Conservation (phyloP, 805 yeast genomes). For the Blastobotrys americana region DNA sequence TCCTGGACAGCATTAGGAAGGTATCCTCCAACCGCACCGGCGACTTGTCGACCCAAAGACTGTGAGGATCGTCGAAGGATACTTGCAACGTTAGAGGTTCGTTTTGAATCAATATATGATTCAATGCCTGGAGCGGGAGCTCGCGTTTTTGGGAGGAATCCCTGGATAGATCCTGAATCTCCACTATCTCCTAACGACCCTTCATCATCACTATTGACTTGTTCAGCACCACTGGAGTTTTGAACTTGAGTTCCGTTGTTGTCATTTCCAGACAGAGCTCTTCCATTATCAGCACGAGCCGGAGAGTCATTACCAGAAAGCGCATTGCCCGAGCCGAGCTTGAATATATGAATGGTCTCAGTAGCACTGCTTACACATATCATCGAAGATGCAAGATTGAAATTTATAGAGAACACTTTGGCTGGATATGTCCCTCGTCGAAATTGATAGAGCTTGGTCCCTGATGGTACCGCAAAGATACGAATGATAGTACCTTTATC, state of each 20-base stretch:
- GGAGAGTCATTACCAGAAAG: not conserved
- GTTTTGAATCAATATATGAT: constrained; percentile 15
- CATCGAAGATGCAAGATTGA: constrained; percentile 61
- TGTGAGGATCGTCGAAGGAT: constrained; percentile 32
- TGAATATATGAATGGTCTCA: constrained; percentile 88
- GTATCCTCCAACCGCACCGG: constrained; percentile 82
- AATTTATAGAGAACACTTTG: constrained; percentile 64
- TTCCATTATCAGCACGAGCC: not conserved
- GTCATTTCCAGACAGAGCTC: constrained; percentile 2
- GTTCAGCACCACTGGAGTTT: not conserved
- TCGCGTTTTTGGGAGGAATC: not conserved
- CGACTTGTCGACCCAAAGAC: constrained; percentile 36
- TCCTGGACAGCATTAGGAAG: constrained; percentile 75
- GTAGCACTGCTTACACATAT: constrained; percentile 83
- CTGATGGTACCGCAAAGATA: constrained; percentile 59
- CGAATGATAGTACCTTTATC: constrained; percentile 84
- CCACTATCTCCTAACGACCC: not conserved
- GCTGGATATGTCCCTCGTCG: constrained; percentile 85
- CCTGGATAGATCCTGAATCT: constrained; percentile 1
- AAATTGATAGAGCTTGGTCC: constrained; percentile 56
- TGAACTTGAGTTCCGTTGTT: constrained; percentile 5
- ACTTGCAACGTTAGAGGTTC: constrained; percentile 14
- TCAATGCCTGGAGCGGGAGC: constrained; percentile 4
- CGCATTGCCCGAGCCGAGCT: constrained; percentile 44
- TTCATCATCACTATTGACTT: constrained; percentile 1